Evolutionary conservation across 75 land plant species (phyloP), one percentile per base, ranked within the genome.

Genomic region (Sequoia sempervirens): DNA sequence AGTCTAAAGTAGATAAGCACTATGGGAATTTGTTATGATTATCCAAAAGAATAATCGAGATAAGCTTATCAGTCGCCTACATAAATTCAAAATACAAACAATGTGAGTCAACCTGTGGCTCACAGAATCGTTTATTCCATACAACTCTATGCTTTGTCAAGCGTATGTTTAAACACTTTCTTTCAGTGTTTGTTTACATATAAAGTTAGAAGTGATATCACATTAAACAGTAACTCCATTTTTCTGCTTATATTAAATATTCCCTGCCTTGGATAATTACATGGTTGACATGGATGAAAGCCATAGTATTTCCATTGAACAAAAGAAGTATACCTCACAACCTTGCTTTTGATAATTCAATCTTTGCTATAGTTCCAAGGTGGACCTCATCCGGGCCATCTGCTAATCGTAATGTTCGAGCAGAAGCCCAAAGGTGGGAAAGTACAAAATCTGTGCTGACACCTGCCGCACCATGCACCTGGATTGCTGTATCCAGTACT

Each of bases 371-470:
- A 66, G 99, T 94, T 12, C 93, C 94, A 78, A 97, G 90, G 86
- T 97, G 99, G 45, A 97, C 99, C 85, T 97, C 99, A 83, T 97
- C 99, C 38, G 99, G 99, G 15, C 99, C 99, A 90, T 97, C 99
- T 58, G 99, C 99, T 46, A 97, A 90, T 80, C 99, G 88, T 74
- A 97, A 85, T 11, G 98, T 94, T 80, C 99, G 89, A 9, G 99
- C 92, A 23, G 95, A 52, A 74, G 99, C 99, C 98, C 98, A 97
- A 10, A 97, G 89, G 85, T 97, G 95, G 12, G 98, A 84, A 52
- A 97, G 85, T 66, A 89, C 95, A 37, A 94, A 90, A 83, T 97
- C 98, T 0, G 95, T 85, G 75, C 98, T 94, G 8, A 97, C 80
- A 34, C 99, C 99, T 38, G 92, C 99, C 61, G 87, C 99, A 70